Evolutionary conservation across 192 early-diverging fungal species (phyloP), one percentile per base, ranked within the genome.

Genomic region (Oehlia diaphana): DNA sequence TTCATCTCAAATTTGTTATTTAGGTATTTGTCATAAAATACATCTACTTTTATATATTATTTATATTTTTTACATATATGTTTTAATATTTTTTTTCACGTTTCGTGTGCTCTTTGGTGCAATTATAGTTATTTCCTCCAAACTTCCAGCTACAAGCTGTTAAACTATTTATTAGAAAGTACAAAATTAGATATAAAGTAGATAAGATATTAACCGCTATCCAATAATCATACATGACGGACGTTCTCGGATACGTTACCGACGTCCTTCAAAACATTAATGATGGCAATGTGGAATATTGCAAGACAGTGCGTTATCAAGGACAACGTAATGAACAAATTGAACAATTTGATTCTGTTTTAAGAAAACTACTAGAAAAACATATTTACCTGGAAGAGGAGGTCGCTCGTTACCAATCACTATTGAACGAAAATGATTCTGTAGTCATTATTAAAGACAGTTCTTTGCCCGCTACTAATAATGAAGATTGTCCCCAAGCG

Each of bases 261-360:
- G 74, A 76, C 19, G 74, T 63, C 62, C 58, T 76, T 42, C 58
- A 76, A 76, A 76, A 76, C 42, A n/a, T 76, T 64, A 16, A 64
- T 28, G 74, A 62, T 39, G 74, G 74, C 5, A 76, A 76, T 37
- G 8, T 64, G 19, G 63, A 76, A 6, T 39, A 76, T 37, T 76
- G 62, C 62, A 39, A 63, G 39, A 63, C 6, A n/a, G 13, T 76
- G 2, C 9, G 21, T 14, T 76, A 76, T n/a, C 61, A 62, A 16
- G 74, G 35, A 10, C 37, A 64, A 26, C 31, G 26, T 23, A 42
- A 44, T 62, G 61, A 63, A 42, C 33, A 76, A 21, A 26, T 39
- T 37, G 39, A 63, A 14, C 19, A 76, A 12, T 76, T 76, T 42
- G 62, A 76, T 13, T 3, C 14, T 39, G 62, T 47, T 16, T 26